Percentiles rank a stretch among this genome's conserved stretches.
These are phyloP conservation scores for Blastobotrys americana DNA, from an alignment of 805 yeast genomes.

Conservation along the genomic window DNA sequence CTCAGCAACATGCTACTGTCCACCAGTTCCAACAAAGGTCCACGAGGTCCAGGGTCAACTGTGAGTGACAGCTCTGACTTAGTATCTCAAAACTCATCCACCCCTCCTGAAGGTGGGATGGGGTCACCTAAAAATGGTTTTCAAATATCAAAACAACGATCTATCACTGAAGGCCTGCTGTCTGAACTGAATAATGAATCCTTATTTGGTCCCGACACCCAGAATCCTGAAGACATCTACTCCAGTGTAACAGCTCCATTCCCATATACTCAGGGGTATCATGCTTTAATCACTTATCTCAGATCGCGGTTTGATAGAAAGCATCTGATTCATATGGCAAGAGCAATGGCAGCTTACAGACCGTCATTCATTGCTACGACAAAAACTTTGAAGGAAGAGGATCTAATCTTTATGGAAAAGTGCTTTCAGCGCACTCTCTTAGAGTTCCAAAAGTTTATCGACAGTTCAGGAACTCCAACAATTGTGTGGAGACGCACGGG, in stretches of 20 bases:
- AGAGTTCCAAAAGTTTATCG: conserved; percentile 48
- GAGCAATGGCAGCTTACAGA: conserved; percentile 42
- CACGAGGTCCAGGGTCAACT: neutral
- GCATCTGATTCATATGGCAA: conserved; percentile 33
- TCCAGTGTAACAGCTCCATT: conserved; percentile 57
- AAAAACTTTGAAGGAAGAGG: conserved; percentile 63
- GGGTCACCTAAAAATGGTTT: neutral
- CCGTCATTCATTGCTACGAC: conserved; percentile 76
- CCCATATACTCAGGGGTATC: conserved; percentile 58
- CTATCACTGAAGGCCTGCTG: neutral
- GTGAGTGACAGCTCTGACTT: neutral
- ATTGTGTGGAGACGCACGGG: conserved; percentile 84
- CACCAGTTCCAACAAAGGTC: neutral
- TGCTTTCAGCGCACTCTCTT: conserved; percentile 49
- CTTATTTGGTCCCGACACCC: conserved; percentile 20
- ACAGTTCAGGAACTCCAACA: conserved; percentile 65
- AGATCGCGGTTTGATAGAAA: conserved; percentile 42
- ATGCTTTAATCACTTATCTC: conserved; percentile 49
- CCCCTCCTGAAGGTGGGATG: conserved; percentile 1
- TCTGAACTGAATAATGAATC: conserved; percentile 4
- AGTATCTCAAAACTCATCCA: neutral
- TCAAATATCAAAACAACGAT: conserved; percentile 7
- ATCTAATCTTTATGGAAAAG: conserved; percentile 54
- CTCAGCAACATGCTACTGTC: conserved; percentile 28
- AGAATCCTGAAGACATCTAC: conserved; percentile 44